These are phyloP conservation scores for Globisporangium abappressorium DNA, from an alignment of 352 stramenopile genomes.

Conservation along the genomic window DNA sequence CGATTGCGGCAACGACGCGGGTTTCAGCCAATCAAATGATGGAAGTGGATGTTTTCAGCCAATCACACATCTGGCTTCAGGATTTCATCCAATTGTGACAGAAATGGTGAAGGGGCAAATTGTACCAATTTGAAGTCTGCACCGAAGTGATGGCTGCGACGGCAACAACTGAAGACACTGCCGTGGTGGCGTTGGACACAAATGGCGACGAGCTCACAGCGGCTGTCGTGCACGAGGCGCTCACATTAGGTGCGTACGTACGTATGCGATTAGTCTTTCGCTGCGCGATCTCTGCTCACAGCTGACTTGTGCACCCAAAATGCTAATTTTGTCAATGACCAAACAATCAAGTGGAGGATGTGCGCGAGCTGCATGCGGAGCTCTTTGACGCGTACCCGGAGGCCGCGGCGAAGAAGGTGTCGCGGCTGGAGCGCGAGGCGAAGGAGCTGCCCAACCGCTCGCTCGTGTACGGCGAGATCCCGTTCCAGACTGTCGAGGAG, in stretches of 20 bases:
- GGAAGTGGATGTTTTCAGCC: not conserved
- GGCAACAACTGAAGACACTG: not conserved
- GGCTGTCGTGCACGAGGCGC: constrained; percentile 24
- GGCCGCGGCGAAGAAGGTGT: constrained; percentile 49
- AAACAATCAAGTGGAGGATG: constrained; percentile 37
- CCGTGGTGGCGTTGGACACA: not conserved
- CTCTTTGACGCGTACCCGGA: constrained; percentile 52
- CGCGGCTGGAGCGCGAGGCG: constrained; percentile 58
- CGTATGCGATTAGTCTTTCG: not conserved
- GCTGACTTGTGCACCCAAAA: not conserved
- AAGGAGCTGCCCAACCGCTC: constrained; percentile 62
- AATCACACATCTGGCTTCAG: not conserved
- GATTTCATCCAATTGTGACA: not conserved
- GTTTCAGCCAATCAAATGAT: not conserved
- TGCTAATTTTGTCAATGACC: not conserved
- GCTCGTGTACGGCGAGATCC: constrained; percentile 65
- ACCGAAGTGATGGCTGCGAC: not conserved
- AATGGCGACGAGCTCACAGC: constrained; percentile 16
- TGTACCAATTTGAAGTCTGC: not conserved
- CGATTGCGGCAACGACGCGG: not conserved
- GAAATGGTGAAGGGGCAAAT: not conserved
- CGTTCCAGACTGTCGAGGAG: constrained; percentile 48
- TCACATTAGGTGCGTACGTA: constrained; percentile 20
- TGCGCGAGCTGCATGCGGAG: constrained; percentile 34
- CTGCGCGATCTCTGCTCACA: not conserved